A percentile compares a stretch with the other conserved stretches of the same genome.
These are phyloP conservation scores for Microcyclospora pomicola DNA, from an alignment of 2,329 filamentous ascomycete genomes.

Conservation along the genomic window DNA sequence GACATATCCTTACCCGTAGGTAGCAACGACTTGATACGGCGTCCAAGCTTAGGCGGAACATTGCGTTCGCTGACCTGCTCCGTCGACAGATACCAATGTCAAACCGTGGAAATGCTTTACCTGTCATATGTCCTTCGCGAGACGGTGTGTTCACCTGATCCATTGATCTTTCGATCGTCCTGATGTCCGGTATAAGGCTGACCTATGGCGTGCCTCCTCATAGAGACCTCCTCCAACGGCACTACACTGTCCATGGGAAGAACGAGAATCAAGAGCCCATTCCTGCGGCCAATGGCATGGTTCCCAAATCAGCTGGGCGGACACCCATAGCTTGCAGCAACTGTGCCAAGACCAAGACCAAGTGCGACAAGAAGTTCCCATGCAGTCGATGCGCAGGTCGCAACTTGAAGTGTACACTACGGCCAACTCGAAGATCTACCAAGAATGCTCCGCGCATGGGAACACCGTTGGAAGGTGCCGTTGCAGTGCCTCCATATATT, in stretches of 20 bases:
- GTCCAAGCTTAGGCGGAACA: background rate
- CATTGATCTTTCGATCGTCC: constrained; percentile 1
- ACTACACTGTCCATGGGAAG: constrained; percentile 39
- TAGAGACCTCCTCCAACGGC: constrained; percentile 38
- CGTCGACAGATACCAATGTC: constrained; percentile 35
- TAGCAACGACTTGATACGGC: constrained; percentile 3
- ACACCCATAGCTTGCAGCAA: constrained; percentile 41
- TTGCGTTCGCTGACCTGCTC: constrained; percentile 4
- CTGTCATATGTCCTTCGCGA: constrained; percentile 41
- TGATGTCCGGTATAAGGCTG: no score
- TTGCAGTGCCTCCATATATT: constrained; percentile 13
- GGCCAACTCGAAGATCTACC: constrained; percentile 34
- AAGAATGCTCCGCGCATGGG: constrained; percentile 28
- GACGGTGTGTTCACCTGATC: constrained; percentile 28
- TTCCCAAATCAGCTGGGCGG: constrained; percentile 37
- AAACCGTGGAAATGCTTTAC: constrained; percentile 42
- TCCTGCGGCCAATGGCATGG: constrained; percentile 35
- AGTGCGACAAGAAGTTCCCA: constrained; percentile 42
- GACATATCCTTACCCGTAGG: constrained; percentile 39
- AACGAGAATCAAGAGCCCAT: constrained; percentile 37
- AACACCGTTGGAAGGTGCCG: constrained; percentile 16
- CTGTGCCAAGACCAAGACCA: constrained; percentile 41
- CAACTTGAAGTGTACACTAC: constrained; percentile 34
- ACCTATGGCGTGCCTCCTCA: no score
- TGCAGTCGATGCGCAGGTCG: constrained; percentile 37